Evolutionary conservation across 768 basidiomycete species (phyloP).

Genomic region (Naematelia encephala): DNA sequence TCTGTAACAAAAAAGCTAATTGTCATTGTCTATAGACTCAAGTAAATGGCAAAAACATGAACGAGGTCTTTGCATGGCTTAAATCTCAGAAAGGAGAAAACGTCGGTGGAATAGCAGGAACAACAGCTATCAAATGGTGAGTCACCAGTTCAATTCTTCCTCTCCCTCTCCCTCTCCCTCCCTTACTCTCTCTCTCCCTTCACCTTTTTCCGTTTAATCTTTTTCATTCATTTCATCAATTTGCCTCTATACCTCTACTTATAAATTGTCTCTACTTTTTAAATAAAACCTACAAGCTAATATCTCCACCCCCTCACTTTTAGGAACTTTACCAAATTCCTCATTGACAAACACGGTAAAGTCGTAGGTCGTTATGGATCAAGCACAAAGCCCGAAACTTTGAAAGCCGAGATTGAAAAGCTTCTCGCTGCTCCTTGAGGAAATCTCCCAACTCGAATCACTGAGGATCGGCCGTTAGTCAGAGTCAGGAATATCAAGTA

Average conservation of each 20-base stretch:
- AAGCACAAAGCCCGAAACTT: constrained; percentile 32
- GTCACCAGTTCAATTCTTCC: constrained; percentile 4
- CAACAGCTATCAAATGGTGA: constrained; percentile 48
- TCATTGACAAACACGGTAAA: constrained; percentile 68
- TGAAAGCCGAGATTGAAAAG: constrained; percentile 41
- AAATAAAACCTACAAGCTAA: no score
- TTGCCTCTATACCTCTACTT: not conserved
- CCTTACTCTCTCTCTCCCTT: not conserved
- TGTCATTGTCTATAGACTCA: constrained; percentile 56
- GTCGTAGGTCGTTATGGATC: constrained; percentile 34
- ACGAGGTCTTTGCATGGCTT: constrained; percentile 77
- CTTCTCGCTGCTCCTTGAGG: constrained; percentile 3
- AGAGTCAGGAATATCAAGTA: no score
- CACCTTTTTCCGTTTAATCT: not conserved
- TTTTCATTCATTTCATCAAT: not conserved
- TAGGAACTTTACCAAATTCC: constrained; percentile 57
- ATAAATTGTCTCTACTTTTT: no score
- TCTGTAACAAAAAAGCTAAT: no score
- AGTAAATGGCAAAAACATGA: constrained; percentile 81
- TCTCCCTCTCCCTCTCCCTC: not conserved
- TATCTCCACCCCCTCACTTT: not conserved
- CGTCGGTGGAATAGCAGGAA: constrained; percentile 33
- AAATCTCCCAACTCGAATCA: not conserved
- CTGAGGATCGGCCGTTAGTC: no score
- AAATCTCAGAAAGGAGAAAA: constrained; percentile 65